Base-by-base conservation (phyloP, 352 stramenopile genomes). In the Globisporangium abappressorium region DNA sequence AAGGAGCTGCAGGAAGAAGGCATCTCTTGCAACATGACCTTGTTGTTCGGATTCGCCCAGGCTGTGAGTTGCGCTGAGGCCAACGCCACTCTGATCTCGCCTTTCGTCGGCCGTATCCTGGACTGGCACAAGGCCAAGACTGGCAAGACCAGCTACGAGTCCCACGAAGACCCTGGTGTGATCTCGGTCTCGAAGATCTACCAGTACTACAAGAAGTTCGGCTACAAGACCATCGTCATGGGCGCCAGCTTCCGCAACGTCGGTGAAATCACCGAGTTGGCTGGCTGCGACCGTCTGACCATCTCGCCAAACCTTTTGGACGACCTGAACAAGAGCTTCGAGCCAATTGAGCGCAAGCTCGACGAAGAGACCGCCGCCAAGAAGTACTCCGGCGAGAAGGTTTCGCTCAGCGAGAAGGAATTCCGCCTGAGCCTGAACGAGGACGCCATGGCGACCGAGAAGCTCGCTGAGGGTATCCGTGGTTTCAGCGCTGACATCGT, bases 361-460 rank as follows among this genome's bases (percentile, higher is more conserved):
- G 79, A 92, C 70, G 62, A 78, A n/a, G 83, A 95, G 65, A 79
- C 73, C 30, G 83, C 89, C 41, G 79, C 73, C 20, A 85, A 83
- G 64, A 75, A 78, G 1, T 98, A 95, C 79, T 72, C 36, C 15
- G 85, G 81, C 43, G 81, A 92, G 65, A 95, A 93, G 77, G 14
- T 95, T n/a, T 86, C 79, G 57, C 90, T 92, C 79, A 73, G 87
- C 49, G 98, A 99, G 84, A 98, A 95, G 70, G 86, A 84, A 15
- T 99, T 99, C 86, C 94, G 98, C 68, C 95, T 98, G 88, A 98
- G 94, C 82, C 87, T 99, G 81, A 99, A 99, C 84, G 92, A 97
- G 66, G 97, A 99, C 81, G 80, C 83, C 36, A 99, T 99, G 91
- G 97, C 96, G 56, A 98, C 89, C 30, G 97, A 99, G 69, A 99